phyloP scores from a whole-genome alignment of 73 alveolate genomes.

The Symbiodinium natans region DNA sequence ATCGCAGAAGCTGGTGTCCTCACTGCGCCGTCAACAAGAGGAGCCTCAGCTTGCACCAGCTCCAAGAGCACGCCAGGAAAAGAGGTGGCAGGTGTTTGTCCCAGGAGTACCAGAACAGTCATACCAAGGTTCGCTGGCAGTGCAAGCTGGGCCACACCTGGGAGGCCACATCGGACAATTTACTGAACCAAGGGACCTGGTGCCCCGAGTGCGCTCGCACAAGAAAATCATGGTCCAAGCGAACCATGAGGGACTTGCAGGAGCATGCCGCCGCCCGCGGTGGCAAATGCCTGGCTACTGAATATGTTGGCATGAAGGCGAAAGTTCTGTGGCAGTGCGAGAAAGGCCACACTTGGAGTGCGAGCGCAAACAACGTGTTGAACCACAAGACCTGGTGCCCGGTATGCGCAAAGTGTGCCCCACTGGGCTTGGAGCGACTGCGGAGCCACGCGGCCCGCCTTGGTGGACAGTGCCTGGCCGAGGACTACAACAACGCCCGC shows the following conservation, averaged over 20 bases:
- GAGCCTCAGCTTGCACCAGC: background rate
- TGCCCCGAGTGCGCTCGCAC: background rate
- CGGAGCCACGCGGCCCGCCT: background rate
- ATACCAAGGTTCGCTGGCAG: background rate
- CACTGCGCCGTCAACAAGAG: background rate
- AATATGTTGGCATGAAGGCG: background rate
- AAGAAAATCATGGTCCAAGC: background rate
- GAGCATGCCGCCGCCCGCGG: background rate
- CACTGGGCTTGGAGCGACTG: background rate
- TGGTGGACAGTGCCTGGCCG: conserved; percentile 1
- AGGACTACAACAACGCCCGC: background rate
- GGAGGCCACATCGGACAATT: background rate
- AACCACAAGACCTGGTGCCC: background rate
- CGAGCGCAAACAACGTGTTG: background rate
- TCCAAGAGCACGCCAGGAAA: background rate
- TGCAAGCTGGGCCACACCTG: background rate
- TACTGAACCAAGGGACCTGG: background rate
- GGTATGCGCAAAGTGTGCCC: background rate
- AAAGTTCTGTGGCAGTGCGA: background rate
- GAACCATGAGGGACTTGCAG: background rate
- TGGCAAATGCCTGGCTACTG: background rate
- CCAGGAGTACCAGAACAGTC: background rate
- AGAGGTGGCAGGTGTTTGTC: background rate
- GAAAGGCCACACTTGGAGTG: background rate
- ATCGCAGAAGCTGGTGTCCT: background rate